These are phyloP conservation scores for Epichloe brachyelytri DNA, from an alignment of 2,329 filamentous ascomycete genomes.

Conservation along the genomic window DNA sequence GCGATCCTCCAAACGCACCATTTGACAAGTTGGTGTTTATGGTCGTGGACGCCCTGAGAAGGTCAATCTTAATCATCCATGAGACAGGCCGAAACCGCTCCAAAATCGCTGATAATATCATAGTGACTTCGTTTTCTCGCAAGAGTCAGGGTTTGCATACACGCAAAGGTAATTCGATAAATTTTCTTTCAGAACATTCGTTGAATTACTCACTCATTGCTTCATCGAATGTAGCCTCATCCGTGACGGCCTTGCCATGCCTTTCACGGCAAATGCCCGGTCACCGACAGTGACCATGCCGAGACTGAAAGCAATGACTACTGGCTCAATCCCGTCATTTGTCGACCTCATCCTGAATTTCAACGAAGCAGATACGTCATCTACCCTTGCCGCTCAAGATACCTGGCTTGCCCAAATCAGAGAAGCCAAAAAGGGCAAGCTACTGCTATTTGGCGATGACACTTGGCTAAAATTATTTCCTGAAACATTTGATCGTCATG, in stretches of 20 bases:
- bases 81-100: background rate
- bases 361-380: conserved; percentile 84
- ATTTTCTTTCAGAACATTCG: background rate
- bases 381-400: conserved; percentile 77
- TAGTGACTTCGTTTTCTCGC: conserved; percentile 86
- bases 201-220: background rate
- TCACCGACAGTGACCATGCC: conserved; percentile 98
- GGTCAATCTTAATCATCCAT: conserved; percentile 33
- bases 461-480: conserved; percentile 98
- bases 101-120: background rate
- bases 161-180: conserved; percentile 59
- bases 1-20: conserved; percentile 46
- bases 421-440: conserved; percentile 54
- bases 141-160: conserved; percentile 69
- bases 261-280: conserved; percentile 92
- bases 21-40: conserved; percentile 93
- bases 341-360: conserved; percentile 94
- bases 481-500: conserved; percentile 68
- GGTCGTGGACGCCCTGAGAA: conserved; percentile 90
- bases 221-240: conserved; percentile 52
- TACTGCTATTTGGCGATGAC: conserved; percentile 94
- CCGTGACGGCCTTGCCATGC: conserved; percentile 67
- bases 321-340: conserved; percentile 95
- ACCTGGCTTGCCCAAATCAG: conserved; percentile 94
- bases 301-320: conserved; percentile 91